These are phyloP conservation scores for Puccinia triticina DNA, from an alignment of 1,284 basidiomycete genomes.

Conservation along the genomic window DNA sequence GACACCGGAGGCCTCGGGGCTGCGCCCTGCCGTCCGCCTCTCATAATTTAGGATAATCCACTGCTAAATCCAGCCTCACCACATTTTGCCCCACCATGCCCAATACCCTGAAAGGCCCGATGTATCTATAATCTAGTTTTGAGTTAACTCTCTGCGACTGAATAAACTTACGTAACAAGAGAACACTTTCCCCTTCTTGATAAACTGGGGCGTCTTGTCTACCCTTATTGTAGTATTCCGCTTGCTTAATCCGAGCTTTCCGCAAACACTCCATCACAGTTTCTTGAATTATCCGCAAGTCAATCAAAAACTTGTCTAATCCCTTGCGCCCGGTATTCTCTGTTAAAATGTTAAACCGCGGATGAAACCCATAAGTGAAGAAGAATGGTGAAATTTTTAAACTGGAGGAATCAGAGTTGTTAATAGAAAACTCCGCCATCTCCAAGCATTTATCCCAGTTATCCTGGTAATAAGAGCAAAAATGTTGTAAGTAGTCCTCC, in stretches of 20 bases:
- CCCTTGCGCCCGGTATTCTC: too few relatives aligned
- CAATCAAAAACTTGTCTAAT: not conserved
- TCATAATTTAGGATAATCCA: not conserved
- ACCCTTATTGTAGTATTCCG: not conserved
- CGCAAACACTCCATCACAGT: not conserved
- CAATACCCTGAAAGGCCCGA: not conserved
- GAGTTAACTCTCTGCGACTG: not conserved
- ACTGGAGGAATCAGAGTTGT: too few relatives aligned
- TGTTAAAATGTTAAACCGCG: not conserved
- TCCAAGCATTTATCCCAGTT: too few relatives aligned
- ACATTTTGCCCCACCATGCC: constrained; percentile 1
- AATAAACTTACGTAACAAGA: constrained; percentile 8
- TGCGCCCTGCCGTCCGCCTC: too few relatives aligned
- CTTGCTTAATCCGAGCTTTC: not conserved
- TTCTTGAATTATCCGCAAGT: not conserved
- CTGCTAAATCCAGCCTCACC: not conserved
- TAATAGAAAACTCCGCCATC: too few relatives aligned
- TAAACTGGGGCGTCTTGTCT: not conserved
- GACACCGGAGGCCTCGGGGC: too few relatives aligned
- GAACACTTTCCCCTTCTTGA: not conserved
- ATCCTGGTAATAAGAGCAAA: constrained; percentile 51
- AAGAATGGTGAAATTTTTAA: not conserved
- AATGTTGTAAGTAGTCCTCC: constrained; percentile 53
- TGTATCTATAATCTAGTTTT: constrained; percentile 11
- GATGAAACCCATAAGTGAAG: constrained; percentile 16